Base-by-base conservation (phyloP, 495 filamentous ascomycete species). In the Hypoxylon fragiforme region DNA sequence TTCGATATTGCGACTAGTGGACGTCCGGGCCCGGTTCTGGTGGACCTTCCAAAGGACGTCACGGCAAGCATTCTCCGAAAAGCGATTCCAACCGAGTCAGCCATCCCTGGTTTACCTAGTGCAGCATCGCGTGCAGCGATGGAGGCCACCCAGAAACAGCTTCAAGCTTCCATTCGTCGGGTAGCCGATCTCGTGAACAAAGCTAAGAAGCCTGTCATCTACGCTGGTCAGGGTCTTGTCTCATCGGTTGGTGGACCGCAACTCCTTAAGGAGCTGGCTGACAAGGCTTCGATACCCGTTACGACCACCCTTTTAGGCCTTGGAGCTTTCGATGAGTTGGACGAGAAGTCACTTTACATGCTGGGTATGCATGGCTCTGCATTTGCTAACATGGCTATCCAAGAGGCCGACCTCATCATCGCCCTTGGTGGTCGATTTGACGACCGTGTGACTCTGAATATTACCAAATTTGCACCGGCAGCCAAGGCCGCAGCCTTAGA, bases 1-100 rank as follows among this genome's bases (percentile, higher is more conserved):
- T 91, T 91, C 65, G 87, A 91, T 70, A 91, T 91, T 63, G 87
- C 87, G 14, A 90, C 85, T 26, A 83, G 82, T 46, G 87, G 87
- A 22, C 74, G 87, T 20, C 87, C 87, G 6, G 87, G 87, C 26
- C 87, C 87, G n/a, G 87, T 91, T 2, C 78, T 91, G 45, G 87
- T 91, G 22, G 87, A 91, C 69, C 73, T 91, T 32, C 87, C 87
- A 44, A 90, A 90, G 66, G 87, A 91, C 68, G 84, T 91, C 52
- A 90, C 87, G 15, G 87, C 82, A 22, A 80, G 81, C 51, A 73
- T 85, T 32, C 70, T 90, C 18, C 58, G 80, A 44, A 79, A 76
- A 53, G 84, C 87, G n/a, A 89, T 91, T 51, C 87, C 87, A 2
- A 79, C 86, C 41, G 71, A 77, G 2, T 81, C 79, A 55, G 73